Percentiles rank a stretch among this genome's conserved stretches.
Evolutionary conservation across 129 eudicot species (phyloP).

Genomic region (carrot (Daucus carota)): DH1_v3.0 NC_030389.2:5615001-5615500

Average conservation of each 20-base stretch:
- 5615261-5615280: constrained; percentile 3
- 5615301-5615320: not conserved
- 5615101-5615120: no score
- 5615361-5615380: not conserved
- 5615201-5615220: not conserved
- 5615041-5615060: no score
- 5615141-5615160: not conserved
- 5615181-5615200: not conserved
- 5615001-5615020: no score
- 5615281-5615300: not conserved
- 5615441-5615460: not conserved
- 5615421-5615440: not conserved
- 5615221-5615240: not conserved
- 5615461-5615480: not conserved
- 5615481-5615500: not conserved
- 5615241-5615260: not conserved
- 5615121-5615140: not conserved
- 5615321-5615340: not conserved
- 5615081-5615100: no score
- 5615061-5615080: no score
- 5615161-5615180: not conserved
- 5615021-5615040: no score
- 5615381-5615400: not conserved
- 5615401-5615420: not conserved
- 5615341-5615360: not conserved